These are phyloP conservation scores for Saccharomycopsis fibuligera DNA, from an alignment of 805 yeast genomes.

Conservation along the genomic window DNA sequence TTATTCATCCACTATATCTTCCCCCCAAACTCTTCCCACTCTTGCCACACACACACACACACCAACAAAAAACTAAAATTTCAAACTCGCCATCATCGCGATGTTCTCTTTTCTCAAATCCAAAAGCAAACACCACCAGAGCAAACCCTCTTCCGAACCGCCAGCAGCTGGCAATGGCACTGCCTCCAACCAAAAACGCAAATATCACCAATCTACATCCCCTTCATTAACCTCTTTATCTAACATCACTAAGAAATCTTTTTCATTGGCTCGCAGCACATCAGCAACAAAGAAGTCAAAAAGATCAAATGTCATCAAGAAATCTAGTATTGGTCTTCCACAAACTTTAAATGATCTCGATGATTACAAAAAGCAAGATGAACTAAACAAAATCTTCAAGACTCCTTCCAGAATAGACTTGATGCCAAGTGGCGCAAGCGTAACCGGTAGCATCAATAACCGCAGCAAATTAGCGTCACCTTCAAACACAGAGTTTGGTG, in stretches of 20 bases:
- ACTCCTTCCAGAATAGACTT: constrained; percentile 8
- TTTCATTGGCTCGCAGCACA: neutral
- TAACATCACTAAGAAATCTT: constrained; percentile 3
- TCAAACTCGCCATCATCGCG: too few species aligned
- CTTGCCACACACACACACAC: too few species aligned
- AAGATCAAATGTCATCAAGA: neutral
- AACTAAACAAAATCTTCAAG: constrained; percentile 5
- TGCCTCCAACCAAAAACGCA: neutral
- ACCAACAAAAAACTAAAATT: too few species aligned
- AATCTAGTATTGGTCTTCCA: constrained; percentile 12
- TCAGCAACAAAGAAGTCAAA: neutral
- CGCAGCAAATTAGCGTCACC: too few species aligned
- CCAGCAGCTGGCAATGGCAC: too few species aligned
- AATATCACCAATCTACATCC: neutral
- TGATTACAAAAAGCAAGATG: constrained; percentile 1
- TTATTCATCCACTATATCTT: too few species aligned
- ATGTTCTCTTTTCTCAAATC: neutral
- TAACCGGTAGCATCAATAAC: neutral
- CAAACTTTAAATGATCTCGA: constrained; percentile 5
- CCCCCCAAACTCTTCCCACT: too few species aligned
- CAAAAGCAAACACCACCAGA: neutral
- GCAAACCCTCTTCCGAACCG: too few species aligned
- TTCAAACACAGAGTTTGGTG: neutral
- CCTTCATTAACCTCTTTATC: neutral
- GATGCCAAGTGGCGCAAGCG: neutral